Conservation (phyloP, 164 flowering plant species). For the Nymphaea colorata region DNA sequence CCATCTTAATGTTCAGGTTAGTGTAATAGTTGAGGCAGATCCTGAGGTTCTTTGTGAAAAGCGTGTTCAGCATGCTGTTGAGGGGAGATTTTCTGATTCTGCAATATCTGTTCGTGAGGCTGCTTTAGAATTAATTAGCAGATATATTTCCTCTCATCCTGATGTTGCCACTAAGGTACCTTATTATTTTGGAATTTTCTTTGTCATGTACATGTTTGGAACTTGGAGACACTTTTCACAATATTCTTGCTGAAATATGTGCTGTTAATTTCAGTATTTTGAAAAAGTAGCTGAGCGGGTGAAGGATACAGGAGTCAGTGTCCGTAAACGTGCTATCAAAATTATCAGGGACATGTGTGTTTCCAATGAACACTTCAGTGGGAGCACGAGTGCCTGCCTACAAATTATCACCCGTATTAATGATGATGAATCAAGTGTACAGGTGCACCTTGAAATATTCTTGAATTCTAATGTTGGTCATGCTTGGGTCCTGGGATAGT, state of each 20-base stretch:
- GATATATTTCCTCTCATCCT: constrained; percentile 98
- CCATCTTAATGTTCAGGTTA: constrained; percentile 44
- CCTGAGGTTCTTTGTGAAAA: constrained; percentile 86
- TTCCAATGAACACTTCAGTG: constrained; percentile 64
- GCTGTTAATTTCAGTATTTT: constrained; percentile 46
- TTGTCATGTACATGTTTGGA: background rate
- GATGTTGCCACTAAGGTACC: constrained; percentile 91
- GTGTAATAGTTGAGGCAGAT: constrained; percentile 93
- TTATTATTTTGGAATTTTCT: background rate
- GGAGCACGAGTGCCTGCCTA: constrained; percentile 68
- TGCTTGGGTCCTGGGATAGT: background rate
- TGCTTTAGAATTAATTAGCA: constrained; percentile 93
- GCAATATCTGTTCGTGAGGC: constrained; percentile 97
- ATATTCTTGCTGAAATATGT: constrained; percentile 5
- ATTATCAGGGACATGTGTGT: constrained; percentile 94
- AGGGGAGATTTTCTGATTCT: constrained; percentile 94
- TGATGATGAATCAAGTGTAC: constrained; percentile 95
- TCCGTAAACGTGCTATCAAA: constrained; percentile 92
- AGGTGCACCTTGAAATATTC: constrained; percentile 31
- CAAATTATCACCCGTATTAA: constrained; percentile 84
- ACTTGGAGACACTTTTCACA: background rate
- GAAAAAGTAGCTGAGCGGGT: constrained; percentile 92
- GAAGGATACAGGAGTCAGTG: constrained; percentile 98
- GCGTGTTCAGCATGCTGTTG: constrained; percentile 90
- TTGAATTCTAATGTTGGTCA: too few relatives aligned